Evolutionary conservation across 768 basidiomycete genomes (phyloP).

Genomic region (Imleria badia): DNA sequence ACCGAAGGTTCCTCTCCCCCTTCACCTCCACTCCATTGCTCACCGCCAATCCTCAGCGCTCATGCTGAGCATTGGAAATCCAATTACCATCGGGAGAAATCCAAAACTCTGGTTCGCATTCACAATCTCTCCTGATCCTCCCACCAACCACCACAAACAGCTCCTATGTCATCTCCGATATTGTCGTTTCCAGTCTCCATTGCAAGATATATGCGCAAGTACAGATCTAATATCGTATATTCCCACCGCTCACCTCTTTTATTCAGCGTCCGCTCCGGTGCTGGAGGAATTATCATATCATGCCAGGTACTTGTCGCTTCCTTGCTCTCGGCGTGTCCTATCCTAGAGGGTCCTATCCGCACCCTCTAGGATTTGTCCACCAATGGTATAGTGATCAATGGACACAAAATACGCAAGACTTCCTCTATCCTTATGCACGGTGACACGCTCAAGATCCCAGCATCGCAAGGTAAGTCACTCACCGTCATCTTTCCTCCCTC

Average conservation of each 20-base stretch:
- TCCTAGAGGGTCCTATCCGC: slow-evolving; percentile 2
- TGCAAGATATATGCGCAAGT: slow-evolving; percentile 80
- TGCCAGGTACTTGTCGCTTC: slow-evolving; percentile 54
- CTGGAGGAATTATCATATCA: slow-evolving; percentile 73
- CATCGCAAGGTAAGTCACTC: slow-evolving; percentile 53
- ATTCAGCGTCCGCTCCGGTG: slow-evolving; percentile 62
- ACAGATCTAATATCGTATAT: neutral
- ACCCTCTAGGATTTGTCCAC: slow-evolving; percentile 64
- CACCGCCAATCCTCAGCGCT: slow-evolving; percentile 39
- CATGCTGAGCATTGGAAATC: slow-evolving; percentile 57
- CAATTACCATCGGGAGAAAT: slow-evolving; percentile 70
- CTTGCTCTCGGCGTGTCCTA: neutral
- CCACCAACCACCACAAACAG: slow-evolving; percentile 19
- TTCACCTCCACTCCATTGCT: neutral
- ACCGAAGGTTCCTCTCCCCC: slow-evolving; percentile 53
- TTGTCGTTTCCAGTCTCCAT: slow-evolving; percentile 66
- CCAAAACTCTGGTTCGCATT: slow-evolving; percentile 56
- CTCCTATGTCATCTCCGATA: slow-evolving; percentile 64
- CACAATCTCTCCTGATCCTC: neutral
- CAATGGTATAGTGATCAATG: slow-evolving; percentile 74
- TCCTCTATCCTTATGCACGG: slow-evolving; percentile 77
- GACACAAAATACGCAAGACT: slow-evolving; percentile 61
- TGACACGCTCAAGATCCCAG: slow-evolving; percentile 66
- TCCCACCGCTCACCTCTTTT: neutral
- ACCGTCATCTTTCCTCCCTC: neutral